Evolutionary conservation across 106 monocot species (phyloP), one percentile per base, ranked within the genome.

Genomic region (Acorus gramineus): DNA sequence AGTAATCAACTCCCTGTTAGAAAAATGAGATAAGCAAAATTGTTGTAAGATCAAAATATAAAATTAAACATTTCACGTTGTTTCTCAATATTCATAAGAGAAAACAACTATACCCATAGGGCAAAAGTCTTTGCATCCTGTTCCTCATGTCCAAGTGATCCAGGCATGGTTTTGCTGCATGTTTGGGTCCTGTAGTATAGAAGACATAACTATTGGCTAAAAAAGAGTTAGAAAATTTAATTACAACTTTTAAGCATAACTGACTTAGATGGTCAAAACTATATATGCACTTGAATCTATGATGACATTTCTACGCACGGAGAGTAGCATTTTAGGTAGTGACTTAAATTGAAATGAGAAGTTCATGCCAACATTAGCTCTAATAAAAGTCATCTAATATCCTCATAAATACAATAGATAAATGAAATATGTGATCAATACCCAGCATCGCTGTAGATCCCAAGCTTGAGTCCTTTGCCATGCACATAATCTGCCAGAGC

Each of bases 391-490:
- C 28, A 1, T 28, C 28, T 28, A 28, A 28, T 28, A 28, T 28
- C 28, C 28, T 28, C 28, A 28, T 28, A 28, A 28, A 49, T 50
- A 45, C 14, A 53, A 55, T 5, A 62, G 4, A 46, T 8, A 55
- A 6, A 53, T 46, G 5, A 63, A 14, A 14, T 57, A 56, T 28
- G 43, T 57, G 8, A 11, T 42, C 47, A 8, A 2, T 85, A 96
- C 95, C 95, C 95, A 62, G 90, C 86, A 74, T 96, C 95, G 53
- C 84, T 74, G 53, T 96, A 96, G 55, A 96, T 85, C 14, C 90
- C 90, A 55, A 96, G 76, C 59, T 83, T 85, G 11, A 96, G 82
- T 3, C 85, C 95, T 61, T 90, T 90, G 8, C 42, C 47, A 67
- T 91, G 95, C 14, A 96, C 70, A 63, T 90, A 96, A 72, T 90